Base-by-base conservation (phyloP, 495 filamentous ascomycete genomes). In the Annulohypoxylon maeteangense region DNA sequence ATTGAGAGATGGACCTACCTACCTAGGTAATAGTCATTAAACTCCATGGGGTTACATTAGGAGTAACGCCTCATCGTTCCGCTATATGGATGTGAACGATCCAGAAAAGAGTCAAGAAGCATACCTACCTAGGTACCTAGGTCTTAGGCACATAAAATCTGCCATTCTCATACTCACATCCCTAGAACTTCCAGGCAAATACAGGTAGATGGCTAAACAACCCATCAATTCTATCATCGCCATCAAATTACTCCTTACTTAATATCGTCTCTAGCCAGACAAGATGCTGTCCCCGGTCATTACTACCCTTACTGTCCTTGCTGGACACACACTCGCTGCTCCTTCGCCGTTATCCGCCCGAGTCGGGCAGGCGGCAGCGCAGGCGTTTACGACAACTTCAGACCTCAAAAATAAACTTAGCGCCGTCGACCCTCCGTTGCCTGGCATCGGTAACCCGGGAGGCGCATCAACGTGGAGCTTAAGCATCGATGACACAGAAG, bases 401-500 rank as follows among this genome's bases (percentile, higher is more conserved):
- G 82, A 78, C 25, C 81, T 83, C 45, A 81, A 67, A 65, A 81
- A 83, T 63, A 81, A 84, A 61, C 75, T 86, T 1, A 78, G 76
- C 42, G 69, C 79, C 0, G 78, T 81, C 44, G 70, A 75, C 3
- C 80, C 82, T 3, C 84, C 84, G 0, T 81, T 85, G 6, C 71
- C 79, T 57, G 84, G 84, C 10, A 53, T 53, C 23, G 82, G 82
- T n/a, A 79, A 58, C 20, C 76, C 83, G 0, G 83, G 81, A 7
- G 78, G 75, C 1, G 65, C 74, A 27, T 84, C 81, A 42, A 82
- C 81, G 25, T 87, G 85, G 83, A 75, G 75, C 55, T 69, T 86
- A n/a, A 83, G 56, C 44, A 78, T 87, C 20, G 82, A 87, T 45
- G 85, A 87, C 70, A 83, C 83, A 5, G 36, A 72, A 55, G 69